Conservation (phyloP, 306 rosid species). For the Mimosa pudica region DNA sequence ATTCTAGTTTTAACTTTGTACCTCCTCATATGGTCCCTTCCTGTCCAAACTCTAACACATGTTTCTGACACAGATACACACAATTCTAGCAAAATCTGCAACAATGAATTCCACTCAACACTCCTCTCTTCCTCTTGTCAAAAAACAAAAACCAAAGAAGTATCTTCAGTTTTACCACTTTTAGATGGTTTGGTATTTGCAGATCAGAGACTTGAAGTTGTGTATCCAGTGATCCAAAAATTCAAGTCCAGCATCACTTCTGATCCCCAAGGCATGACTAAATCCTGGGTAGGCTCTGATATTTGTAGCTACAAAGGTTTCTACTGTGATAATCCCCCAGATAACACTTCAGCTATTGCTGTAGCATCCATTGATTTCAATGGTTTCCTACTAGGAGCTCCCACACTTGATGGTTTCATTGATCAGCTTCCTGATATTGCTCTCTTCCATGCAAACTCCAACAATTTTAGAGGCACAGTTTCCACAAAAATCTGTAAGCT, state of each 20-base stretch:
- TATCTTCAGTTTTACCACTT: conserved; percentile 39
- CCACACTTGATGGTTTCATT: conserved; percentile 78
- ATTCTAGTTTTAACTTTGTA: conserved; percentile 34
- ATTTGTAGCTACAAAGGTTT: conserved; percentile 81
- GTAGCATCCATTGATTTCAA: conserved; percentile 82
- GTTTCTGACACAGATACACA: conserved; percentile 11
- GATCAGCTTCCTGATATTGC: conserved; percentile 84
- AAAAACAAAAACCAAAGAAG: conserved; percentile 19
- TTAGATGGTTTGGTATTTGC: conserved; percentile 47
- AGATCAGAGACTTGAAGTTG: conserved; percentile 65
- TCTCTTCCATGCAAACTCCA: conserved; percentile 88
- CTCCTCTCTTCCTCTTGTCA: conserved; percentile 12
- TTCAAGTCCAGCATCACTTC: conserved; percentile 75
- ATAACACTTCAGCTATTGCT: conserved; percentile 67
- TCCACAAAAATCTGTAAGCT: conserved; percentile 58
- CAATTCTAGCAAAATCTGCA: conserved; percentile 40
- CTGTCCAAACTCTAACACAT: conserved; percentile 34
- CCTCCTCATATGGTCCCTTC: conserved; percentile 42
- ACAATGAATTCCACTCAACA: conserved; percentile 8
- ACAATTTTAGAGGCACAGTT: conserved; percentile 69
- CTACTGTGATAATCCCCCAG: conserved; percentile 77
- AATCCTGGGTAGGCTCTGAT: conserved; percentile 77
- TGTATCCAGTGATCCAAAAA: conserved; percentile 77
- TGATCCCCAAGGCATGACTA: conserved; percentile 71
- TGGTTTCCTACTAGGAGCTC: conserved; percentile 68